These are phyloP conservation scores for Ceratocystis papillata DNA, from an alignment of 2,329 filamentous ascomycete genomes.

Conservation along the genomic window DNA sequence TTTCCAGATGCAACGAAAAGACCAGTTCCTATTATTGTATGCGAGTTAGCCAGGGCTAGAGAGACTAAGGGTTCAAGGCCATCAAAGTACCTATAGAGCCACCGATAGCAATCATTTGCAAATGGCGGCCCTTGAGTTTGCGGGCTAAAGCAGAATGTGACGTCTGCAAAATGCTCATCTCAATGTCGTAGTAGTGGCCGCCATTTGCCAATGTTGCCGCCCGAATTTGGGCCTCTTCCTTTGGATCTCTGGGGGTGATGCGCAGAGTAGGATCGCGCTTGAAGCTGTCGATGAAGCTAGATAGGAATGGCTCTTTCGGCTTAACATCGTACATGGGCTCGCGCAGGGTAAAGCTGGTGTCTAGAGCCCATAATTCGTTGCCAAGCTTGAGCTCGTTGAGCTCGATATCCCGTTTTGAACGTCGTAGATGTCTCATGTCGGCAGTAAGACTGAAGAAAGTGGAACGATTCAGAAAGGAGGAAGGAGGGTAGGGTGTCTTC, in stretches of 20 bases:
- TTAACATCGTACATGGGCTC: conserved; percentile 25
- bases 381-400: conserved; percentile 44
- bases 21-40: conserved; percentile 50
- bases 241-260: conserved; percentile 37
- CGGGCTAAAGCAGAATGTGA: conserved; percentile 64
- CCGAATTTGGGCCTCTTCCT: conserved; percentile 30
- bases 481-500: neutral
- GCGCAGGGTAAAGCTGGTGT: conserved; percentile 21
- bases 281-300: conserved; percentile 45
- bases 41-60: conserved; percentile 18
- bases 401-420: conserved; percentile 36
- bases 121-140: conserved; percentile 68
- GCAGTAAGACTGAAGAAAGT: neutral
- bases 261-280: conserved; percentile 46
- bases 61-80: neutral
- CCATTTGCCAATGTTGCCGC: conserved; percentile 31
- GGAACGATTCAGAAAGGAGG: neutral
- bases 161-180: conserved; percentile 57
- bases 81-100: conserved; percentile 61
- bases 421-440: conserved; percentile 30
- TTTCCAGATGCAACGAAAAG: conserved; percentile 75
- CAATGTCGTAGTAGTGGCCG: conserved; percentile 45
- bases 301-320: conserved; percentile 21
- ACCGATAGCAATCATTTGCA: conserved; percentile 97
- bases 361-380: conserved; percentile 24